A percentile compares a stretch with the other conserved stretches of the same genome.
Evolutionary conservation across 441 rosid genomes (phyloP).

Genomic region (Brassica hybrid): DNA sequence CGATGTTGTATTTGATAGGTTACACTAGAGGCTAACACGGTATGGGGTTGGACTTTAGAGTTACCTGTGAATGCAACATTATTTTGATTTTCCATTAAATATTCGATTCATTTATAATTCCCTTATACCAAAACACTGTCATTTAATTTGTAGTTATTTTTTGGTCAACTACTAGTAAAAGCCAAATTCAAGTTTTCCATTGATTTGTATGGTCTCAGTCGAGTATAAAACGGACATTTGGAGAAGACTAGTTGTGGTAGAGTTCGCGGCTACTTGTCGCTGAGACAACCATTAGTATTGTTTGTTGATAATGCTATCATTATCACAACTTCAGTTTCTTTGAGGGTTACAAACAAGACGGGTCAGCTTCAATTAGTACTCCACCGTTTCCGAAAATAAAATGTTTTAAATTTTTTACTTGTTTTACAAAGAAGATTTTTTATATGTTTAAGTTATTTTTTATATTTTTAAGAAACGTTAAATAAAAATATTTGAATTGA

Average conservation of each 20-base stretch:
- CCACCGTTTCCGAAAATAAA: too few species aligned
- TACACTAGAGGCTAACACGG: conserved; percentile 25
- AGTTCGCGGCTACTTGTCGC: conserved; percentile 25
- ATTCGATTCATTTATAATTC: conserved; percentile 14
- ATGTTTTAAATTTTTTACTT: too few species aligned
- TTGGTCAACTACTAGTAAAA: conserved; percentile 26
- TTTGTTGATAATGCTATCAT: conserved; percentile 36
- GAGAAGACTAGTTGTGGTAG: conserved; percentile 19
- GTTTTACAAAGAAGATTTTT: too few species aligned
- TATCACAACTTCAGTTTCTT: conserved; percentile 37
- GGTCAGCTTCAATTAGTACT: too few species aligned
- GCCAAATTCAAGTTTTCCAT: conserved; percentile 12
- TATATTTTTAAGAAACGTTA: too few species aligned
- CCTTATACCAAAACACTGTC: conserved; percentile 15
- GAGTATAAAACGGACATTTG: conserved; percentile 28
- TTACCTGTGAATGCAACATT: conserved; percentile 34
- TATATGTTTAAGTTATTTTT: too few species aligned
- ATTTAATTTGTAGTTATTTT: neutral
- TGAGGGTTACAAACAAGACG: too few species aligned
- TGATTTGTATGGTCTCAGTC: conserved; percentile 3
- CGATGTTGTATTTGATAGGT: conserved; percentile 16
- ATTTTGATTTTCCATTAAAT: conserved; percentile 13
- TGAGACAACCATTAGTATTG: conserved; percentile 20
- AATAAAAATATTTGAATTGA: too few species aligned
- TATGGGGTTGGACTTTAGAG: conserved; percentile 17